Percentiles rank a stretch among this genome's conserved stretches.
Evolutionary conservation across 1,284 basidiomycete species (phyloP).

Genomic region (Ganoderma lingzhi): DNA sequence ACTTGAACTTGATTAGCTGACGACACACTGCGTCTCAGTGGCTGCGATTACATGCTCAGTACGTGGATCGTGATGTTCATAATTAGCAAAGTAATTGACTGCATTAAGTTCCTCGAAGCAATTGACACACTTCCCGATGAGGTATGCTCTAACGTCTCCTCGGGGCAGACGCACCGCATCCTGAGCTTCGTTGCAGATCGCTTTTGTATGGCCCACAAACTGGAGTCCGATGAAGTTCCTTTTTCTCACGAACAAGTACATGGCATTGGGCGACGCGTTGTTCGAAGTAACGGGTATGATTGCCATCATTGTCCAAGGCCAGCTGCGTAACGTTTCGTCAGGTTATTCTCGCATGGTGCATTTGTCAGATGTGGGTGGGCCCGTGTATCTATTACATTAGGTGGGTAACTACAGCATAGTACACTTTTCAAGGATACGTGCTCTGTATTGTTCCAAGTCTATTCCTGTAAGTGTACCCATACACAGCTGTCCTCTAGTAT

Average conservation of each 20-base stretch:
- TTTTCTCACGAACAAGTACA: conserved; percentile 8
- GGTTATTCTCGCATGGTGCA: conserved; percentile 1
- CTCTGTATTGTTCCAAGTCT: neutral
- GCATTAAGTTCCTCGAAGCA: neutral
- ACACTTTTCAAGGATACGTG: neutral
- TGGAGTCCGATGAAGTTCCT: conserved; percentile 4
- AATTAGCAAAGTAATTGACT: neutral
- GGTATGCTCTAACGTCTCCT: neutral
- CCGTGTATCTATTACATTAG: neutral
- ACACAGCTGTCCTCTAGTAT: neutral
- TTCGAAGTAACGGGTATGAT: neutral
- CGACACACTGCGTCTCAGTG: neutral
- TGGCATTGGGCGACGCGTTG: neutral
- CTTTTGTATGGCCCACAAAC: neutral
- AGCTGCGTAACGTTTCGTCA: neutral
- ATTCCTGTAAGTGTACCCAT: neutral
- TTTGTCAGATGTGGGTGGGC: neutral
- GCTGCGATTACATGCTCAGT: neutral
- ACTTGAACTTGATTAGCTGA: neutral
- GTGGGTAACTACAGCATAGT: neutral
- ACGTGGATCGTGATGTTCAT: neutral
- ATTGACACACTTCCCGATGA: neutral
- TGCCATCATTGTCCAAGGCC: neutral
- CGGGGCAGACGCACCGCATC: neutral
- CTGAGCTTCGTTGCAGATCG: neutral